Conservation (phyloP, 208 protist species). For the Leishmania arabica region DNA sequence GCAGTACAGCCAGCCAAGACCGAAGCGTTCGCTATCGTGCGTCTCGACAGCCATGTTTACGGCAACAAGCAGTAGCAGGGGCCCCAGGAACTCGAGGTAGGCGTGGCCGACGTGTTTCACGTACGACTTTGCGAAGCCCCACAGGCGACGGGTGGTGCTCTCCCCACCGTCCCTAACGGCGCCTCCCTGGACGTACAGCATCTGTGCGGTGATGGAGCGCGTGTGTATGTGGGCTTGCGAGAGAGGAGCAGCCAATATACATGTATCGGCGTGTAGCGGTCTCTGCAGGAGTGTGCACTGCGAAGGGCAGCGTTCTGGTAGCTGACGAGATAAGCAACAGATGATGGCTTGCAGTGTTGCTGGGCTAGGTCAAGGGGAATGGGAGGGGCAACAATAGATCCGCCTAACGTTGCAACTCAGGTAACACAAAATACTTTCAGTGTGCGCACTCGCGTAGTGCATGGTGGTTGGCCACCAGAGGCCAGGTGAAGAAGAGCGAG, state of each 20-base stretch:
- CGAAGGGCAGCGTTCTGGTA: neutral
- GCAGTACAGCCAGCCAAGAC: conserved; percentile 76
- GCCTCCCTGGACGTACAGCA: conserved; percentile 25
- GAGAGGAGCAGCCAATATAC: neutral
- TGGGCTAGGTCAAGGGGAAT: neutral
- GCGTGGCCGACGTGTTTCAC: conserved; percentile 37
- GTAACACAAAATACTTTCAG: neutral
- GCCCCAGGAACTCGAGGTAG: conserved; percentile 62
- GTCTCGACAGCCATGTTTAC: conserved; percentile 54
- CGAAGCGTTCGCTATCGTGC: conserved; percentile 81
- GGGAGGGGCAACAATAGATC: neutral
- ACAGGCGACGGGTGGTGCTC: conserved; percentile 13
- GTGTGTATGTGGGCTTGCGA: conserved; percentile 3
- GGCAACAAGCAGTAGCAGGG: conserved; percentile 50
- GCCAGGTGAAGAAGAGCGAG: neutral
- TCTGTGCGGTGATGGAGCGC: neutral
- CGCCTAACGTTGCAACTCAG: neutral
- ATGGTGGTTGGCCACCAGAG: neutral
- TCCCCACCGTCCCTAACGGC: conserved; percentile 21
- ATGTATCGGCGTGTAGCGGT: neutral
- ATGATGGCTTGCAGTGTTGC: neutral
- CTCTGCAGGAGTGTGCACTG: neutral
- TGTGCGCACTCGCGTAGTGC: neutral
- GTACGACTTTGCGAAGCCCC: conserved; percentile 66
- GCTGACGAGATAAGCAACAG: neutral